Base-by-base conservation (phyloP, 257 asterid genomes). In the Primulina eburnea region DNA sequence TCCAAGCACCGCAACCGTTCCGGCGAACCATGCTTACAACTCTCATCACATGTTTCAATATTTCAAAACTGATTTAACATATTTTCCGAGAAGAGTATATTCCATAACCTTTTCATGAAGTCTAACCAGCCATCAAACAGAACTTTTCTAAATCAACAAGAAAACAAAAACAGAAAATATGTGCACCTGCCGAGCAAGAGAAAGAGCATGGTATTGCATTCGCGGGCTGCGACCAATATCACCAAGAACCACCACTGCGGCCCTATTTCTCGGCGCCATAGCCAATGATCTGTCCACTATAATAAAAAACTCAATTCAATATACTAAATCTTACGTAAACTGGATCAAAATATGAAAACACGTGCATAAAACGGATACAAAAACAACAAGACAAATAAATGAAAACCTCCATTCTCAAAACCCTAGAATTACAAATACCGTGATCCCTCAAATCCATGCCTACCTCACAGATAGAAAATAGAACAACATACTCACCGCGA, bases 221-320 rank as follows among this genome's bases (percentile, higher is more conserved):
- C 99, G 84, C 10, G 97, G 99, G 79, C 99, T 90, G 47, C 97
- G 96, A 20, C 99, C 99, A 8, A 93, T 83, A 79, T 93, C 99
- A 0, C 99, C 99, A 16, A 93, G 97, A 72, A 93, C 99, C 67
- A 93, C 95, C 65, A 93, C 89, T 0, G 97, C 95, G 0, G 85
- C 97, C 81, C 99, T 87, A 74, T 87, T 84, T 78, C 97, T 87
- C 79, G 71, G 80, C 50, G 78, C 82, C 80, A 75, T 86, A 59
- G 71, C 63, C 69, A 37, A 33, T 70, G 62, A 64, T 69, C 65
- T 40, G 60, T 71, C 61, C 34, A 76, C 78, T 67, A 66, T 12
- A 47, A 47, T 12, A 1, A 6, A 47, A 47, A 47, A 14, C 18
- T 47, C 55, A 32, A 40, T 47, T 47, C 18, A 4, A 47, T 12